phyloP scores from a whole-genome alignment of 371 early-diverging fungal species.

The Scutellospora calospora region DNA sequence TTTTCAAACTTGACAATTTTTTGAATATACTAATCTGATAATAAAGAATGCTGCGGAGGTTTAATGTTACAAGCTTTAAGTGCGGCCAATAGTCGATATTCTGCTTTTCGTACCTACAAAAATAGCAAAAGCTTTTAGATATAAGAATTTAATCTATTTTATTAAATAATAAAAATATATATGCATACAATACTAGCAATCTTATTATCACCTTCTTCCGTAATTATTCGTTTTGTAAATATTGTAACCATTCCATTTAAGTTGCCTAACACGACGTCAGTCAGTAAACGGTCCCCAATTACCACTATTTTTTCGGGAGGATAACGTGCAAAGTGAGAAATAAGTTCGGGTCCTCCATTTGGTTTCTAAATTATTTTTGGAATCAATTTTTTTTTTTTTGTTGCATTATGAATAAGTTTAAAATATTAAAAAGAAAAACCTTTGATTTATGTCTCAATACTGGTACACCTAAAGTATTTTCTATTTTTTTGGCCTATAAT shows the following conservation, averaged over 20 bases:
- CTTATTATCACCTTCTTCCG: slow-evolving; percentile 81
- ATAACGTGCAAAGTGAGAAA: slow-evolving; percentile 49
- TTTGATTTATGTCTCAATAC: slow-evolving; percentile 56
- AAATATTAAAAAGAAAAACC: slow-evolving; percentile 36
- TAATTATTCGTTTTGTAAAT: slow-evolving; percentile 74
- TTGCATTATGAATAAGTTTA: slow-evolving; percentile 17
- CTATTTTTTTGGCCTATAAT: slow-evolving; percentile 43
- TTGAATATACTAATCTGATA: too few species aligned
- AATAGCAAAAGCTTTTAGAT: background rate
- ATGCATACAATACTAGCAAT: slow-evolving; percentile 66
- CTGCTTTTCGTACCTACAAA: background rate
- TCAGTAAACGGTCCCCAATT: slow-evolving; percentile 90
- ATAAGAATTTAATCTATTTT: background rate
- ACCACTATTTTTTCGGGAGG: slow-evolving; percentile 67
- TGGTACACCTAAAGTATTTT: slow-evolving; percentile 49
- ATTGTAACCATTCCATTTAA: slow-evolving; percentile 77
- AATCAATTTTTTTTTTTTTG: background rate
- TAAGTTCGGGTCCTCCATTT: slow-evolving; percentile 66
- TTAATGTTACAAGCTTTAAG: background rate
- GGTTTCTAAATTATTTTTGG: slow-evolving; percentile 86
- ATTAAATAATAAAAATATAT: background rate
- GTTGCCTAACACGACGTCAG: slow-evolving; percentile 91
- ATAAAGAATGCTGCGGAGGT: background rate
- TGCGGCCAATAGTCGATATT: background rate
- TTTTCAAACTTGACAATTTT: too few species aligned